These are phyloP conservation scores for Calonectria crousiana DNA, from an alignment of 2,329 filamentous ascomycete genomes.

Conservation along the genomic window DNA sequence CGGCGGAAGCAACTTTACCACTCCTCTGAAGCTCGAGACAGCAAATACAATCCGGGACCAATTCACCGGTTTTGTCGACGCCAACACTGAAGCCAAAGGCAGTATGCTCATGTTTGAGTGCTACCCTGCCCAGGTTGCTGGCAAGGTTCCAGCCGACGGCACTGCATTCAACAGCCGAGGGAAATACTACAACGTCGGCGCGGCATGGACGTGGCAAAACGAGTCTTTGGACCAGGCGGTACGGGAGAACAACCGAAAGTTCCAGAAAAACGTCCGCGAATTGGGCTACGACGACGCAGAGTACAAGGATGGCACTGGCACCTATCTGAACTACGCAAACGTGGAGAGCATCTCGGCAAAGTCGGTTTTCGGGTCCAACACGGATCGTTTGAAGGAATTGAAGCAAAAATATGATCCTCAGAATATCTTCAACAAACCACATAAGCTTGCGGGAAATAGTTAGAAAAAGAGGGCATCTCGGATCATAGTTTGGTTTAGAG, in stretches of 20 bases:
- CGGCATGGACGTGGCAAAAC: conserved; percentile 34
- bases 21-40: conserved; percentile 50
- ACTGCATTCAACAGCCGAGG: conserved; percentile 42
- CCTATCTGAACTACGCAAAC: conserved; percentile 20
- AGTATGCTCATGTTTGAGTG: conserved; percentile 37
- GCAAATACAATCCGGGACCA: conserved; percentile 34
- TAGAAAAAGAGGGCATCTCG: neutral
- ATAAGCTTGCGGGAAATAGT: conserved; percentile 1
- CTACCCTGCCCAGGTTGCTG: conserved; percentile 30
- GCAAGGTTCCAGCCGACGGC: conserved; percentile 29
- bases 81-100: conserved; percentile 24
- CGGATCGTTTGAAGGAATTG: neutral
- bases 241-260: conserved; percentile 38
- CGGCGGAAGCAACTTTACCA: conserved; percentile 58
- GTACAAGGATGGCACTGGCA: conserved; percentile 16
- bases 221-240: conserved; percentile 31
- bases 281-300: conserved; percentile 38
- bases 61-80: conserved; percentile 32
- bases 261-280: conserved; percentile 32
- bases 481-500: neutral
- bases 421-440: conserved; percentile 20
- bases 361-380: conserved; percentile 15
- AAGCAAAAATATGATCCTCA: conserved; percentile 19
- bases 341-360: conserved; percentile 14
- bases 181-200: conserved; percentile 38